Evolutionary conservation across 352 stramenopile genomes (phyloP).

Genomic region (Pythium dissotocum): DNA sequence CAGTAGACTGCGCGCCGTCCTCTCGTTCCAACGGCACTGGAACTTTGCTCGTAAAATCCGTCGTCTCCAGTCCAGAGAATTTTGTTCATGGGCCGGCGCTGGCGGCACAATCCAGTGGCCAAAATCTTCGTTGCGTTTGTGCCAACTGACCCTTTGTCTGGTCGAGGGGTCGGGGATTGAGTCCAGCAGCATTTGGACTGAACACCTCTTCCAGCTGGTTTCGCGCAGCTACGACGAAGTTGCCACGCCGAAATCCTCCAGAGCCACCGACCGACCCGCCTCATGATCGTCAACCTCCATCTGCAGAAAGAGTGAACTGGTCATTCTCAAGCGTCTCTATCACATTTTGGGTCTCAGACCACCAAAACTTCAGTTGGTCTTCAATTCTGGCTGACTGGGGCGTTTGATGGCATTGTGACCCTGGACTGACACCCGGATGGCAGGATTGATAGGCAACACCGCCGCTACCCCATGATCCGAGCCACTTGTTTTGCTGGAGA

Average conservation of each 20-base stretch:
- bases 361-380: neutral
- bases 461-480: no score
- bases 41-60: neutral
- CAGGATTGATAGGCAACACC: no score
- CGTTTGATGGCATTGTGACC: neutral
- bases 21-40: neutral
- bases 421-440: neutral
- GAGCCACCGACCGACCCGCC: neutral
- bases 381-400: neutral
- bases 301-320: neutral
- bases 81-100: neutral
- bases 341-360: neutral
- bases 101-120: neutral
- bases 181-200: neutral
- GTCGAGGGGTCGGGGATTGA: neutral
- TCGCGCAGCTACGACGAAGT: neutral
- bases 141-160: neutral
- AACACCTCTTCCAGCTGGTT: slow-evolving; percentile 1
- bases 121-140: neutral
- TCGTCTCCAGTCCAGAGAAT: neutral
- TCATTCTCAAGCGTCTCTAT: slow-evolving; percentile 4
- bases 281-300: neutral
- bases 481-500: no score
- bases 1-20: no score
- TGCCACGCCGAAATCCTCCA: slow-evolving; percentile 3